Base-by-base conservation (phyloP, 164 flowering plant genomes). In the Macadamia tetraphylla region DNA sequence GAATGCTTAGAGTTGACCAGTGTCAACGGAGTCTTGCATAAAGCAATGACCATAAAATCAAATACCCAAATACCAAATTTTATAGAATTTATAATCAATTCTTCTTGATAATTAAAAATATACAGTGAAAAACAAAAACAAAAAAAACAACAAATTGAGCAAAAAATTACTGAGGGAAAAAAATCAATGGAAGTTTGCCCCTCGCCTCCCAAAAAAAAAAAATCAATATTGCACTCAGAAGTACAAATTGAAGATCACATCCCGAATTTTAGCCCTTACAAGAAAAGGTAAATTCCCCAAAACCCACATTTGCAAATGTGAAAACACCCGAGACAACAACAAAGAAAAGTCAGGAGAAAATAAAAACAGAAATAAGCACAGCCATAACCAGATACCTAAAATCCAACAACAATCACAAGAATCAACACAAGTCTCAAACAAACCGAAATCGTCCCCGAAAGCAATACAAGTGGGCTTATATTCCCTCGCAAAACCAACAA, bases 301-400 rank as follows among this genome's bases (percentile, higher is more conserved):
- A 44, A 55, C 60, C 70, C 60, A 53, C 65, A 67, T 55, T 59
- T 17, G 35, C 66, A 8, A 23, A 60, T 23, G 66, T 13, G 11
- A 5, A 61, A 29, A 5, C 44, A 7, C 17, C 14, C 57, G 32
- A 29, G 42, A 23, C 4, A 58, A 66, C 13, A 55, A 2, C 46
- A 1, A 4, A 55, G 30, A 35, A 35, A 35, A 35, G 29, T 51
- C 2, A 13, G 23, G 57, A 32, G 15, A 44, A 57, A 53, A 51
- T 9, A 32, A 61, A 6, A 46, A 14, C 9, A 18, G 29, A 44
- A 14, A 52, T 13, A 64, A 31, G 18, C 40, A 29, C 17, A 8
- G 44, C 12, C 42, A 10, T 8, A 63, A 32, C 6, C 17, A 66
- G 31, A 10, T 17, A 43, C 30, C 30, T 15, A 31, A 29, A n/a